A percentile compares a stretch with the other conserved stretches of the same genome.
These are phyloP conservation scores for Neofusicoccum umdonicola DNA, from an alignment of 2,329 filamentous ascomycete species.

Conservation along the genomic window DNA sequence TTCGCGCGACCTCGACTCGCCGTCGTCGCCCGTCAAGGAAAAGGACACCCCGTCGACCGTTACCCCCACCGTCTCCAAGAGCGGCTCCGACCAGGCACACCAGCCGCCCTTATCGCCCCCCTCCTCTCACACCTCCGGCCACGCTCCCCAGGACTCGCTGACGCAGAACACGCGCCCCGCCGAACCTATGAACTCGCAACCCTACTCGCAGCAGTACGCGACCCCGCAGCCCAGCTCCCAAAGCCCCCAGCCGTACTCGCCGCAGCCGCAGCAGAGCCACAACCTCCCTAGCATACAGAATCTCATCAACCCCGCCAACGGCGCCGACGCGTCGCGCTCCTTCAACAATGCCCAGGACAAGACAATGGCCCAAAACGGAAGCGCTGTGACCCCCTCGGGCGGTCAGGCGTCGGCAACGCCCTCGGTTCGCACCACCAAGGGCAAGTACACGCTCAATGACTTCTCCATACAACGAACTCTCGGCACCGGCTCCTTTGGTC, in stretches of 20 bases:
- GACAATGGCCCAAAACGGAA: conserved; percentile 31
- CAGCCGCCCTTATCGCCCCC: conserved; percentile 18
- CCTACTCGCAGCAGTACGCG: conserved; percentile 34
- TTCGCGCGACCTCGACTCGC: conserved; percentile 61
- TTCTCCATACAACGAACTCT: conserved; percentile 88
- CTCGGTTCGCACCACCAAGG: conserved; percentile 73
- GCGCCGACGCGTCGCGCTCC: conserved; percentile 25
- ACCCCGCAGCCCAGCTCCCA: conserved; percentile 28
- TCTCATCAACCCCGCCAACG: conserved; percentile 65
- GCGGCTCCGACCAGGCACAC: conserved; percentile 28
- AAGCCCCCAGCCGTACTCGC: conserved; percentile 10
- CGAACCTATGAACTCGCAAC: conserved; percentile 41
- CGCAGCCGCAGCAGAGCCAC: conserved; percentile 45
- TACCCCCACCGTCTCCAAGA: conserved; percentile 33
- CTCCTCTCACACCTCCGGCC: conserved; percentile 25
- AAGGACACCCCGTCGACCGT: conserved; percentile 39
- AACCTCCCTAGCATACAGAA: conserved; percentile 81
- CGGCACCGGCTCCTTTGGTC: conserved; percentile 93
- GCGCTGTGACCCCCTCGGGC: conserved; percentile 38
- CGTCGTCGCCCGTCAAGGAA: conserved; percentile 65
- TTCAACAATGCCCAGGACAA: conserved; percentile 25
- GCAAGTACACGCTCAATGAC: conserved; percentile 91
- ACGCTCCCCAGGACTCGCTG: conserved; percentile 17
- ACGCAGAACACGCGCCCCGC: conserved; percentile 18
- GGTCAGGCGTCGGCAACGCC: conserved; percentile 25